These are phyloP conservation scores for Haplosporangium sp. DNA, from an alignment of 371 early-diverging fungal species.

Conservation along the genomic window DNA sequence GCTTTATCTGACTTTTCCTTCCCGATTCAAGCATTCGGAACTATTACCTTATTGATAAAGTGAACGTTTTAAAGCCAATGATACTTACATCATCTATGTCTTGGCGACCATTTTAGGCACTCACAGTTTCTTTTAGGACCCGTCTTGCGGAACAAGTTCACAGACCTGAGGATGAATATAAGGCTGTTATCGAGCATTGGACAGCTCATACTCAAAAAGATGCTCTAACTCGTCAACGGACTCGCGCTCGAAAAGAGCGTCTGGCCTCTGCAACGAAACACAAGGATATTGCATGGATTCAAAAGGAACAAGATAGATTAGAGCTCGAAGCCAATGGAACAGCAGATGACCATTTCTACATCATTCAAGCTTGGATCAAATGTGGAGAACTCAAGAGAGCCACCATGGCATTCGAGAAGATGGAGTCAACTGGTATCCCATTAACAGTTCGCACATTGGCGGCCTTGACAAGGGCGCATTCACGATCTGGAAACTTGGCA, in stretches of 20 bases:
- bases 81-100: background rate
- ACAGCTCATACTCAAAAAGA: conserved; percentile 45
- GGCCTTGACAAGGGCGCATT: conserved; percentile 46
- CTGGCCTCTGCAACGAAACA: conserved; percentile 35
- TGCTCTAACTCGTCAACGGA: conserved; percentile 26
- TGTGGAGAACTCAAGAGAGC: conserved; percentile 54
- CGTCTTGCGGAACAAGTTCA: conserved; percentile 51
- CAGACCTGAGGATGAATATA: conserved; percentile 48
- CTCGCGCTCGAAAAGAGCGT: conserved; percentile 45
- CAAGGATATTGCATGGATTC: conserved; percentile 48
- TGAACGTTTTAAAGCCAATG: background rate
- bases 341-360: conserved; percentile 38
- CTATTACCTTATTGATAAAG: background rate
- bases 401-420: conserved; percentile 47
- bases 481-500: conserved; percentile 36
- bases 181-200: conserved; percentile 53
- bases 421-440: conserved; percentile 31
- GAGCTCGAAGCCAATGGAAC: conserved; percentile 34
- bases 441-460: conserved; percentile 31
- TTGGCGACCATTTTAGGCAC: conserved; percentile 22
- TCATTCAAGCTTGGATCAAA: conserved; percentile 54
- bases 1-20: background rate
- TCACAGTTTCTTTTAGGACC: conserved; percentile 50
- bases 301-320: conserved; percentile 47
- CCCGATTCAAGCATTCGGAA: background rate